Evolutionary conservation across 2,329 filamentous ascomycete genomes (phyloP).

Genomic region (Helotiales sp.): DNA sequence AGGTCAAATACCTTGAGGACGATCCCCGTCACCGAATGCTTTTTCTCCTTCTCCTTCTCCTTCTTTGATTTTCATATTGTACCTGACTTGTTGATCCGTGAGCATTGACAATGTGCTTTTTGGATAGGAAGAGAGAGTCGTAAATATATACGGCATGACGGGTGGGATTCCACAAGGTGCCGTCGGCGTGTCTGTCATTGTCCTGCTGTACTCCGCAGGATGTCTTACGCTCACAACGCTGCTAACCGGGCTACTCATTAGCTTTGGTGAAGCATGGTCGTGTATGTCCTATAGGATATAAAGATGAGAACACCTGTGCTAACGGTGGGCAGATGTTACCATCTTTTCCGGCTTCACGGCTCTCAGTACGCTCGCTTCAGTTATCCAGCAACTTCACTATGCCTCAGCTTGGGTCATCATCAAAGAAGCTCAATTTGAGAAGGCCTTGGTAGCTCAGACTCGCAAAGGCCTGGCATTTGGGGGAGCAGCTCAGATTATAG

Average conservation of each 20-base stretch:
- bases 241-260: slow-evolving; percentile 38
- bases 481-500: slow-evolving; percentile 48
- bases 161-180: slow-evolving; percentile 35
- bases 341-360: slow-evolving; percentile 38
- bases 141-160: slow-evolving; percentile 15
- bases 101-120: slow-evolving; percentile 6
- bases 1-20: slow-evolving; percentile 16
- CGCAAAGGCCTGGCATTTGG: slow-evolving; percentile 51
- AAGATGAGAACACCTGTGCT: not conserved
- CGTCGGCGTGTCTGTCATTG: slow-evolving; percentile 35
- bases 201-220: slow-evolving; percentile 40
- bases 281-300: slow-evolving; percentile 33
- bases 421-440: slow-evolving; percentile 44
- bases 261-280: slow-evolving; percentile 41
- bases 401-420: slow-evolving; percentile 33
- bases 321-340: slow-evolving; percentile 35
- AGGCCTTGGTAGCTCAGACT: slow-evolving; percentile 44
- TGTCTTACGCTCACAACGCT: slow-evolving; percentile 35
- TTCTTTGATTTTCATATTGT: not conserved
- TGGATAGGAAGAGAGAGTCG: slow-evolving; percentile 2
- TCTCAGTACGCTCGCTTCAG: slow-evolving; percentile 39
- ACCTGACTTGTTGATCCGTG: not conserved
- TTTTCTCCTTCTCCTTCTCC: slow-evolving; percentile 4
- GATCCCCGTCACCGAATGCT: slow-evolving; percentile 8
- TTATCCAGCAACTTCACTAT: slow-evolving; percentile 42